Percentiles rank a stretch among this genome's conserved stretches.
phyloP scores from a whole-genome alignment of 805 yeast genomes.

The Ogataea ramenticola region DNA sequence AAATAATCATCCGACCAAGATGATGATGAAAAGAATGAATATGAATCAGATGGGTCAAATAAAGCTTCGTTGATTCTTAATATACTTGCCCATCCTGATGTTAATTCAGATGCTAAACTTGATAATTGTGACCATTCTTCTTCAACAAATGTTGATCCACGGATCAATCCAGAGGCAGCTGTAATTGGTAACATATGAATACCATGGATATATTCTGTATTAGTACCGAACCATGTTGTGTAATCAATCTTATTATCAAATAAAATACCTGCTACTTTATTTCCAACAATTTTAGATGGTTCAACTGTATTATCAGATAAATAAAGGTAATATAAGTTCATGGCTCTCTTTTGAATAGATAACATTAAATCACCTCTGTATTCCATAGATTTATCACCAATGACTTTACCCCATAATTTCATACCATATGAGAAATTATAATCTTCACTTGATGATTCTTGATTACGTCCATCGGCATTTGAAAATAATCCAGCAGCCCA shows the following conservation, averaged over 20 bases:
- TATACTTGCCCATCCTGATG: constrained; percentile 68
- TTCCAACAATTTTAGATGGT: constrained; percentile 48
- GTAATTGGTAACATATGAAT: constrained; percentile 74
- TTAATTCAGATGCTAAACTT: constrained; percentile 37
- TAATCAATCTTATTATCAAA: constrained; percentile 70
- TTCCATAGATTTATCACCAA: constrained; percentile 45
- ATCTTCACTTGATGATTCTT: constrained; percentile 71
- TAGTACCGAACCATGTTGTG: constrained; percentile 68
- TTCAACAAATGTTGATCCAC: constrained; percentile 44
- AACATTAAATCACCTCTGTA: constrained; percentile 52
- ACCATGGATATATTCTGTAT: constrained; percentile 70
- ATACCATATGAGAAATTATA: constrained; percentile 64
- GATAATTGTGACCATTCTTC: constrained; percentile 58
- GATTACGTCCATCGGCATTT: constrained; percentile 70
- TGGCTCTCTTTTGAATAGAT: constrained; percentile 46
- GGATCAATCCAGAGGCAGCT: constrained; percentile 54
- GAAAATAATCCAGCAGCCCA: constrained; percentile 71
- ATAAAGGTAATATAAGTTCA: constrained; percentile 51
- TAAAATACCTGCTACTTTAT: constrained; percentile 66
- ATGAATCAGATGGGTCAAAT: constrained; percentile 58
- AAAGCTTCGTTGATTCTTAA: constrained; percentile 70
- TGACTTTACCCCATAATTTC: constrained; percentile 56
- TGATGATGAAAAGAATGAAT: constrained; percentile 48
- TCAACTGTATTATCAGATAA: constrained; percentile 45
- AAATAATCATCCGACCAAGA: constrained; percentile 49